These are phyloP conservation scores for Collybia sp. DNA, from an alignment of 768 basidiomycete species.

Conservation along the genomic window DNA sequence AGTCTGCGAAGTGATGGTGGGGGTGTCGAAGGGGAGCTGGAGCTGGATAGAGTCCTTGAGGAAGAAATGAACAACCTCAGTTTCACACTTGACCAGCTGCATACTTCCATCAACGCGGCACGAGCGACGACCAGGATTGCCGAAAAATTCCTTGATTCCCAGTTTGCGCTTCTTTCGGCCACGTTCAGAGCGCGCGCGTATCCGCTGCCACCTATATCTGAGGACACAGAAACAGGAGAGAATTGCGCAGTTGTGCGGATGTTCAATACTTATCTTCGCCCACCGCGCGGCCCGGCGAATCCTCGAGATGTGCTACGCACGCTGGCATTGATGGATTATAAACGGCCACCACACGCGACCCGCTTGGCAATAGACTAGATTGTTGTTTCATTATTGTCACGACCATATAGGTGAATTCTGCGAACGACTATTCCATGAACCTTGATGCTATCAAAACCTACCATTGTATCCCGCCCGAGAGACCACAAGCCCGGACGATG, in stretches of 20 bases:
- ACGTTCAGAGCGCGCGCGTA: conserved; percentile 44
- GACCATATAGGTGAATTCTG: too few species aligned
- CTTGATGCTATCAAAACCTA: too few species aligned
- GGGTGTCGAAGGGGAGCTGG: conserved; percentile 23
- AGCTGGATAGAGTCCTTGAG: conserved; percentile 34
- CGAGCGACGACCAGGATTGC: conserved; percentile 46
- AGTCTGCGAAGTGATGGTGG: background rate
- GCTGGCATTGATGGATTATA: conserved; percentile 61
- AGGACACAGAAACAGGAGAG: conserved; percentile 12
- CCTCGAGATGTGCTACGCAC: conserved; percentile 61
- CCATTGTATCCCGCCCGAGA: background rate
- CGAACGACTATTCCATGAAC: too few species aligned
- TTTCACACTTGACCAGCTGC: conserved; percentile 57
- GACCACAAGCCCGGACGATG: background rate
- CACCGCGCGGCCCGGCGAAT: conserved; percentile 20
- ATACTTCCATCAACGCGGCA: conserved; percentile 47
- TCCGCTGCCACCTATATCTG: conserved; percentile 27
- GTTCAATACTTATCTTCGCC: conserved; percentile 23
- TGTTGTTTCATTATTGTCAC: too few species aligned
- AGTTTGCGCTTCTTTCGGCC: conserved; percentile 54
- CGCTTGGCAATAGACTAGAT: too few species aligned
- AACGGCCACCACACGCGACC: conserved; percentile 63
- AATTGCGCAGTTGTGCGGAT: conserved; percentile 13
- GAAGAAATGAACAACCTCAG: conserved; percentile 27
- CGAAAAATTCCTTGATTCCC: conserved; percentile 55